phyloP scores from a whole-genome alignment of 2,329 filamentous ascomycete genomes.

The Cryphonectria parasitica region DNA sequence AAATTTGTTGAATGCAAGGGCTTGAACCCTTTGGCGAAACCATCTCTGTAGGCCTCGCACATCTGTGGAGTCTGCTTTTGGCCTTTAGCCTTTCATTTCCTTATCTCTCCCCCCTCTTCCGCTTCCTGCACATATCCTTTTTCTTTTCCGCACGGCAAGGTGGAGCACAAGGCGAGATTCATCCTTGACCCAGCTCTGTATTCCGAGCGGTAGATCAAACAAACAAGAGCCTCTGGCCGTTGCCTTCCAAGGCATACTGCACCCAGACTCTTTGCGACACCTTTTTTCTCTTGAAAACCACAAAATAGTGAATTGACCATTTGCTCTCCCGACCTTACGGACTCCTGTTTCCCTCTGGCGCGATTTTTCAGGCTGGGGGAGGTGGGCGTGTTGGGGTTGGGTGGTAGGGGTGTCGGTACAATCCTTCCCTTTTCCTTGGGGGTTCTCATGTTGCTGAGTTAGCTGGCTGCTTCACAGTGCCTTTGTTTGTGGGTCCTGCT shows the following conservation, averaged over 20 bases:
- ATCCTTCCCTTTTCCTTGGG: not conserved
- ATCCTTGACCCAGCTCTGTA: constrained; percentile 75
- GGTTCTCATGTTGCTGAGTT: not conserved
- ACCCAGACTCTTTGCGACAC: constrained; percentile 40
- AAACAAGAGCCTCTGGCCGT: constrained; percentile 20
- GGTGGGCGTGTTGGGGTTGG: constrained; percentile 22
- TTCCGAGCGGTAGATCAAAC: constrained; percentile 71
- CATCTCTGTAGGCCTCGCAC: not conserved
- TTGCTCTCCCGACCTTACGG: constrained; percentile 44
- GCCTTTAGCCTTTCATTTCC: not conserved
- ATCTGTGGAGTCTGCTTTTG: not conserved
- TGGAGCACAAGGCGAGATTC: constrained; percentile 76
- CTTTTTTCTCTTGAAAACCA: constrained; percentile 34
- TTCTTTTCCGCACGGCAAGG: constrained; percentile 68
- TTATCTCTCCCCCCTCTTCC: constrained; percentile 24
- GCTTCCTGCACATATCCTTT: constrained; percentile 11
- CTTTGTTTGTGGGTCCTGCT: not conserved
- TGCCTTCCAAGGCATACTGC: constrained; percentile 20
- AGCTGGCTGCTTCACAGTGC: not conserved
- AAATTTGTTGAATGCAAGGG: constrained; percentile 22
- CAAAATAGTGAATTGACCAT: constrained; percentile 42
- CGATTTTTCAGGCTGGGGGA: constrained; percentile 26
- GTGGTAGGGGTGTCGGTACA: constrained; percentile 31
- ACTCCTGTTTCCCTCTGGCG: constrained; percentile 6
- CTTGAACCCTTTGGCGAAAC: constrained; percentile 2